phyloP scores from a whole-genome alignment of 78 protist species.

The Bodo saltans region DNA sequence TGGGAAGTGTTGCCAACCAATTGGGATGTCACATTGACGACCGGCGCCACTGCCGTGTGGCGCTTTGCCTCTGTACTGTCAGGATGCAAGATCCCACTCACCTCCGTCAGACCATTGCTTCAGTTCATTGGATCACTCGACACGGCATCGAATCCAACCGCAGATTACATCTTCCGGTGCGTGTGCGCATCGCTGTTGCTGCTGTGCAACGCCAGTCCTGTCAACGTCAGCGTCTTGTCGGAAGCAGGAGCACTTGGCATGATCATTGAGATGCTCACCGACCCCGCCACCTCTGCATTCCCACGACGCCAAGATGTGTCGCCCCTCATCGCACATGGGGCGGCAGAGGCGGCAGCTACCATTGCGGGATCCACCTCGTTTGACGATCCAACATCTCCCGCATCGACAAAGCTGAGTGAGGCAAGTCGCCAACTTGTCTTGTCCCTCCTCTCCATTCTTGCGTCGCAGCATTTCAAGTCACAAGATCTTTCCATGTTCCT shows the following conservation, averaged over 20 bases:
- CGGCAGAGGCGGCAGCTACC: neutral
- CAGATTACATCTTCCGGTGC: neutral
- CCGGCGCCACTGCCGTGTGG: neutral
- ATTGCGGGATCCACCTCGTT: neutral
- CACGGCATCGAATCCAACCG: neutral
- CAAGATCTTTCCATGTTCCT: neutral
- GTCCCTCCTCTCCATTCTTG: neutral
- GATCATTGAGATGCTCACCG: neutral
- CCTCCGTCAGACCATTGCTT: neutral
- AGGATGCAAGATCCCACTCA: neutral
- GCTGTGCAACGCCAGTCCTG: neutral
- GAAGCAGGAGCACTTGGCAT: neutral
- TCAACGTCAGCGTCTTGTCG: neutral
- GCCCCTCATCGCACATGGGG: neutral
- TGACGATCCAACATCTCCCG: neutral
- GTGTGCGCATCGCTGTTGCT: neutral
- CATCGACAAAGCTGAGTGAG: neutral
- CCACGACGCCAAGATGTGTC: neutral
- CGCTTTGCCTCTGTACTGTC: neutral
- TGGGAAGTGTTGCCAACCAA: neutral
- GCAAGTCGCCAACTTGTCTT: neutral
- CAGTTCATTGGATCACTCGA: neutral
- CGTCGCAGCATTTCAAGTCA: neutral
- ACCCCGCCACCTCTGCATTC: neutral
- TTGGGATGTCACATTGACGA: neutral